A percentile compares a stretch with the other conserved stretches of the same genome.
phyloP scores from a whole-genome alignment of 495 filamentous ascomycete genomes.

The Xylaria flabelliformis region DNA sequence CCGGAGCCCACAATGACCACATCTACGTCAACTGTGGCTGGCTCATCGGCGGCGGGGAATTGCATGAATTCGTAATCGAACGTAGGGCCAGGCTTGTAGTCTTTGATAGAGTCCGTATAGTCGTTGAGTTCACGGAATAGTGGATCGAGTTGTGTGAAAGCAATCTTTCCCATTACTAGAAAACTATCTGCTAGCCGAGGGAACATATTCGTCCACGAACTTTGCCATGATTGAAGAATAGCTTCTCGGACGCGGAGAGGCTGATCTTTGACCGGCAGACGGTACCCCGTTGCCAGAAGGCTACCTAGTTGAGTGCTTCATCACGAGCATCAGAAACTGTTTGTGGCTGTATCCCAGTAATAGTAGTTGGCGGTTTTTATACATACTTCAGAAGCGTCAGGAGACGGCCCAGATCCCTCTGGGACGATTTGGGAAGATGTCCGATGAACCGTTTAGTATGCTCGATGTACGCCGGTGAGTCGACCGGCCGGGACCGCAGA shows the following conservation, averaged over 20 bases:
- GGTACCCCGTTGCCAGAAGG: slow-evolving; percentile 68
- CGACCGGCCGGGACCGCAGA: slow-evolving; percentile 40
- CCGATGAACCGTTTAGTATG: slow-evolving; percentile 37
- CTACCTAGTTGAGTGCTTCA: slow-evolving; percentile 72
- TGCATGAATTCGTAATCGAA: slow-evolving; percentile 60
- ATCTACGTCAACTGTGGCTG: slow-evolving; percentile 71
- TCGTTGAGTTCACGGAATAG: slow-evolving; percentile 63
- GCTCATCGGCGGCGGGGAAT: slow-evolving; percentile 41
- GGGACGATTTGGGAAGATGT: slow-evolving; percentile 32
- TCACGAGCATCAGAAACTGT: slow-evolving; percentile 11
- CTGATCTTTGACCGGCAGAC: slow-evolving; percentile 67
- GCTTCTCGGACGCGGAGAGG: slow-evolving; percentile 64
- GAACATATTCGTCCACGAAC: slow-evolving; percentile 64
- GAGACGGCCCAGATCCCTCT: slow-evolving; percentile 39
- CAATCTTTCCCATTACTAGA: slow-evolving; percentile 58
- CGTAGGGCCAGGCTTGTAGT: slow-evolving; percentile 64
- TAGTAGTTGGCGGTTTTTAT: not conserved
- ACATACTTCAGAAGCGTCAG: slow-evolving; percentile 43
- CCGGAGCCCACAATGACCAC: slow-evolving; percentile 87
- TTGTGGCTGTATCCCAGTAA: not conserved
- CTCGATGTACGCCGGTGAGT: slow-evolving; percentile 37
- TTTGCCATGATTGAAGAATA: slow-evolving; percentile 64
- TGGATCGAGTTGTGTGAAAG: slow-evolving; percentile 67
- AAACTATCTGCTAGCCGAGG: slow-evolving; percentile 64
- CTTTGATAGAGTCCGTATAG: slow-evolving; percentile 65